Evolutionary conservation across 1,284 basidiomycete species (phyloP), one percentile per base, ranked within the genome.

Genomic region (Coriolopsis trogii): DNA sequence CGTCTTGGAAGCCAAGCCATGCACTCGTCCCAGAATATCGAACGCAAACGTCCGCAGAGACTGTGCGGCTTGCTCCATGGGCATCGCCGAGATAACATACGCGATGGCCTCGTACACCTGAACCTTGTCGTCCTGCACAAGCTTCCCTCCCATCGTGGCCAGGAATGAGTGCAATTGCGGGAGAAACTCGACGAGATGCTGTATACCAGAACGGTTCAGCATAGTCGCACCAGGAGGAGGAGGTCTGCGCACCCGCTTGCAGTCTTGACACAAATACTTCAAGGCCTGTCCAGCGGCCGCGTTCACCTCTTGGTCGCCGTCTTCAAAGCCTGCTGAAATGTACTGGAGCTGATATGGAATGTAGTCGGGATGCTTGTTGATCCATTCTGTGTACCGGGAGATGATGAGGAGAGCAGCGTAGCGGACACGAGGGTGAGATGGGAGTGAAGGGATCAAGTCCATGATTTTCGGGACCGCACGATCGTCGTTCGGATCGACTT

Each of bases 251-350:
- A 91, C 91, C 73, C 81, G 77, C 74, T 87, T 91, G 75, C 97
- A 99, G 71, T 99, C 97, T 69, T 97, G 91, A 72, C 97, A 99
- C 55, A 99, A 79, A 71, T 92, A 98, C 69, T 95, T 96, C 74
- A 99, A 80, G 3, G 97, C 95, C 66, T 98, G 95, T 2, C 95
- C 93, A 8, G 97, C 93, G 8, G 97, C 97, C 9, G 95, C 93
- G 56, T 87, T 86, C 16, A 99, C 95, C 64, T 95, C 91, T 2
- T 69, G 53, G 63, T 95, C 90, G 3, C 77, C 63, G 64, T 89
- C 87, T 60, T 95, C 86, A 64, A 99, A 97, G 0, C 97, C 96
- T 13, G 87, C 78, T 8, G 94, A 95, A 51, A 99, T 91, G 70
- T 97, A 99, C 60, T 91, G 87, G 18, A 99, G 78, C 67, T 94